These are phyloP conservation scores for Blastobotrys robertii DNA, from an alignment of 805 yeast species.

Conservation along the genomic window DNA sequence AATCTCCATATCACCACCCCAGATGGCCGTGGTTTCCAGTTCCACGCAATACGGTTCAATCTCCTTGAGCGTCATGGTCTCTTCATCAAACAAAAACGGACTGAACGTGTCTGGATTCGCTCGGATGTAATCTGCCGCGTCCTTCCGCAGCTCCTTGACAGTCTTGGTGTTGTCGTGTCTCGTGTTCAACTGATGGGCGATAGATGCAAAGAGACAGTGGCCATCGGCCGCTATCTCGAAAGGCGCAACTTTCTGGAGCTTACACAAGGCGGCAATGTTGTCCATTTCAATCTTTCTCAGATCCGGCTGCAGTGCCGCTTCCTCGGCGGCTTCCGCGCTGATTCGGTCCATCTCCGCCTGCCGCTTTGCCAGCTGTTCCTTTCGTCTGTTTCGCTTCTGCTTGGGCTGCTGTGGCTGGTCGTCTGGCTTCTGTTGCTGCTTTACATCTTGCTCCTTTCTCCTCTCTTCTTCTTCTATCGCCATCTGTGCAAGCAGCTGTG, in stretches of 20 bases:
- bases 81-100: slow-evolving; percentile 79
- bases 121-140: slow-evolving; percentile 60
- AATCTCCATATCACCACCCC: slow-evolving; percentile 96
- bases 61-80: slow-evolving; percentile 52
- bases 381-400: slow-evolving; percentile 64
- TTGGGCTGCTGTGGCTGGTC: slow-evolving; percentile 3
- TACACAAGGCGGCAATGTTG: slow-evolving; percentile 47
- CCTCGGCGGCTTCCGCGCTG: slow-evolving; percentile 57
- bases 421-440: slow-evolving; percentile 3
- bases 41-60: slow-evolving; percentile 59
- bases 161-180: slow-evolving; percentile 37
- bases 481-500: slow-evolving; percentile 51
- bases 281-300: slow-evolving; percentile 62
- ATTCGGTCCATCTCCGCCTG: slow-evolving; percentile 57
- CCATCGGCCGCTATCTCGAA: slow-evolving; percentile 84
- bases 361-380: slow-evolving; percentile 70
- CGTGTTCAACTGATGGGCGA: slow-evolving; percentile 60
- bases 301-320: slow-evolving; percentile 60
- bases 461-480: slow-evolving; percentile 31
- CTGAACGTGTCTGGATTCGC: slow-evolving; percentile 56
- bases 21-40: slow-evolving; percentile 68
- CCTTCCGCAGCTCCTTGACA: slow-evolving; percentile 47
- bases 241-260: slow-evolving; percentile 39
- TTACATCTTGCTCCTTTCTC: slow-evolving; percentile 1
- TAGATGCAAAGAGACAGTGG: slow-evolving; percentile 81